Evolutionary conservation across 805 yeast genomes (phyloP).

Genomic region (Schwanniomyces yamadae): DNA sequence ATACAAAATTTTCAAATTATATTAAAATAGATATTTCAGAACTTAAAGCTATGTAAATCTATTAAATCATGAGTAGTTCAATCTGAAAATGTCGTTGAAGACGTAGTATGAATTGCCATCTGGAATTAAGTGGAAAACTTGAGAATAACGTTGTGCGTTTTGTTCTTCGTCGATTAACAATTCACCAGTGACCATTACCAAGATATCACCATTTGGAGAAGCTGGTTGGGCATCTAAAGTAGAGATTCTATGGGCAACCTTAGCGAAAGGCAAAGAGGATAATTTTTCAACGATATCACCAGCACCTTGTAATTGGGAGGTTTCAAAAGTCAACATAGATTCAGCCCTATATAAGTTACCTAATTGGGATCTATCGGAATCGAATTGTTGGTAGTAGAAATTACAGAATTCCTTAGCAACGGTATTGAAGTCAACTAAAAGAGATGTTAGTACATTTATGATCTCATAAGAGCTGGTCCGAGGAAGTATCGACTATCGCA

Average conservation of each 20-base stretch:
- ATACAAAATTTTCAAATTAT: no score
- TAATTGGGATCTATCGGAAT: constrained; percentile 85
- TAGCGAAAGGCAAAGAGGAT: constrained; percentile 83
- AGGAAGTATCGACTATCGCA: no score
- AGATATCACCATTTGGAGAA: constrained; percentile 85
- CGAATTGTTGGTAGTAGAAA: constrained; percentile 94
- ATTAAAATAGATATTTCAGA: no score
- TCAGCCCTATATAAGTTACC: constrained; percentile 94
- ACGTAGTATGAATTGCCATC: constrained; percentile 91
- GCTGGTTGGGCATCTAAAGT: constrained; percentile 98
- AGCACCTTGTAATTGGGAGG: constrained; percentile 92
- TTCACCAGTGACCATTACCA: constrained; percentile 98
- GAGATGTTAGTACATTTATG: no score
- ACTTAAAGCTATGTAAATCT: no score
- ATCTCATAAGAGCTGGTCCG: no score
- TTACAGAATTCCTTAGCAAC: constrained; percentile 78
- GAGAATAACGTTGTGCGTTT: constrained; percentile 94
- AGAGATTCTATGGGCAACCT: constrained; percentile 89
- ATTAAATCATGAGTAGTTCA: constrained; percentile 64
- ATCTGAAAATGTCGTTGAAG: constrained; percentile 94
- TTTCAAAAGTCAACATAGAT: constrained; percentile 96
- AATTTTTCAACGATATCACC: constrained; percentile 90
- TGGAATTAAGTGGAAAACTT: constrained; percentile 94
- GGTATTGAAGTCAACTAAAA: constrained; percentile 42
- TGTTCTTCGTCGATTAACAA: constrained; percentile 90